Evolutionary conservation across 148 eudicot species (phyloP), one percentile per base, ranked within the genome.

Genomic region (Heliosperma pusillum): DNA sequence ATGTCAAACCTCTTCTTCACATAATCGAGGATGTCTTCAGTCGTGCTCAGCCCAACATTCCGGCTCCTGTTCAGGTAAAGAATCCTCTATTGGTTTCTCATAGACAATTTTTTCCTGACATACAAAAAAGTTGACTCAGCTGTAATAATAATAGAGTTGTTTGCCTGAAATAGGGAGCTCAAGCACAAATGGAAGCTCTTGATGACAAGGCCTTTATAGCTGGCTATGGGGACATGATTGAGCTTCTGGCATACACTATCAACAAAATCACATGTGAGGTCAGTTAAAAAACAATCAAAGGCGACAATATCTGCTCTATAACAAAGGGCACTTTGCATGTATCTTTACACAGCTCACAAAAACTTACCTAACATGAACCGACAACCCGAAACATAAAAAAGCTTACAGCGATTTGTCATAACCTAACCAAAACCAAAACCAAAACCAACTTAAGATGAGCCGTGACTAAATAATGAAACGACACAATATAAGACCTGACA

Each of bases 241-340:
- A 90, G 57, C 69, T 82, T 16, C 29, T 90, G 73, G 88, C 95
- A 5, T 80, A 74, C 84, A 87, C 95, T 5, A 88, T 90, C 17
- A 84, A 85, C 77, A 92, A 74, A 74, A 85, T 87, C 72, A 82
- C 88, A 26, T 84, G 86, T 10, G 95, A 92, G 95, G 97, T 92
- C 62, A 40, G 80, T 75, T 50, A 20, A 33, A 29, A 29, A 19
- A 26, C 15, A 7, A 15, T 40, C 63, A 36, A 36, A 5, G 21
- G 15, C 20, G 15, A 61, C 1, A n/a, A 58, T 25, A 47, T 24
- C 11, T 10, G 44, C 13, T 27, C 21, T 13, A 56, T 71, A 20
- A 57, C 2, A 26, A 8, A 21, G 21, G 3, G 2, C 24, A 21
- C 10, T 8, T 7, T 10, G 29, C 13, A 22, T 60, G 64, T 7